These are phyloP conservation scores for Nemania sp. DNA, from an alignment of 2,329 filamentous ascomycete genomes.

Conservation along the genomic window DNA sequence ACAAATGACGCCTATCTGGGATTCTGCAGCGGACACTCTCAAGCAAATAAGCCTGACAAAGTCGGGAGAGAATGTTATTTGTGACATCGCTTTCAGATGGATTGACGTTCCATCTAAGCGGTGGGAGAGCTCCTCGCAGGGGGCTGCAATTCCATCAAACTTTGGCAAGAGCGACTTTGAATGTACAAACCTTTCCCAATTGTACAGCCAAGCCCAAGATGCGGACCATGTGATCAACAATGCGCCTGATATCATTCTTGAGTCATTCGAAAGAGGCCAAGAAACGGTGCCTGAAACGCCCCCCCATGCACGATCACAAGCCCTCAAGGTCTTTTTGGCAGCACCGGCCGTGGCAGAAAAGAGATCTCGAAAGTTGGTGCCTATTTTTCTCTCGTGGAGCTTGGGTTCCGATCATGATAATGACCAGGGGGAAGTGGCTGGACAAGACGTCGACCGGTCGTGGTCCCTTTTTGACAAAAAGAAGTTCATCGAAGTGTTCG, in stretches of 20 bases:
- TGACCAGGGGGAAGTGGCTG: conserved; percentile 29
- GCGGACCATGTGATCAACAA: conserved; percentile 58
- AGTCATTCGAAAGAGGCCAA: conserved; percentile 69
- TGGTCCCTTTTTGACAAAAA: conserved; percentile 85
- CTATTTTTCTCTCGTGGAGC: conserved; percentile 84
- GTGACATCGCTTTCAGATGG: conserved; percentile 78
- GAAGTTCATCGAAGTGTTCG: conserved; percentile 77
- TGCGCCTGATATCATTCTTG: conserved; percentile 62
- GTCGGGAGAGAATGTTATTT: conserved; percentile 72
- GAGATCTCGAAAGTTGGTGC: conserved; percentile 80
- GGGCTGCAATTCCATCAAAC: conserved; percentile 41
- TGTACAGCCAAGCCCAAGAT: conserved; percentile 57
- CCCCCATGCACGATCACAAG: conserved; percentile 70
- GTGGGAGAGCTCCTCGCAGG: conserved; percentile 52
- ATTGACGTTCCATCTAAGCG: conserved; percentile 62
- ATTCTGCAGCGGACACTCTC: conserved; percentile 76
- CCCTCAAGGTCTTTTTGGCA: conserved; percentile 75
- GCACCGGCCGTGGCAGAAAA: conserved; percentile 82
- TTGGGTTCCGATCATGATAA: conserved; percentile 54
- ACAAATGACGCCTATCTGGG: conserved; percentile 83
- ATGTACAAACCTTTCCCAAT: conserved; percentile 72
- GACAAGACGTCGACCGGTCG: conserved; percentile 39
- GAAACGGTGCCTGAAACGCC: conserved; percentile 54
- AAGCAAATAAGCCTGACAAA: conserved; percentile 74
- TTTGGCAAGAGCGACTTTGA: conserved; percentile 74